Conservation (phyloP, 495 filamentous ascomycete species). For the Aspergillus mulundensis region DNA sequence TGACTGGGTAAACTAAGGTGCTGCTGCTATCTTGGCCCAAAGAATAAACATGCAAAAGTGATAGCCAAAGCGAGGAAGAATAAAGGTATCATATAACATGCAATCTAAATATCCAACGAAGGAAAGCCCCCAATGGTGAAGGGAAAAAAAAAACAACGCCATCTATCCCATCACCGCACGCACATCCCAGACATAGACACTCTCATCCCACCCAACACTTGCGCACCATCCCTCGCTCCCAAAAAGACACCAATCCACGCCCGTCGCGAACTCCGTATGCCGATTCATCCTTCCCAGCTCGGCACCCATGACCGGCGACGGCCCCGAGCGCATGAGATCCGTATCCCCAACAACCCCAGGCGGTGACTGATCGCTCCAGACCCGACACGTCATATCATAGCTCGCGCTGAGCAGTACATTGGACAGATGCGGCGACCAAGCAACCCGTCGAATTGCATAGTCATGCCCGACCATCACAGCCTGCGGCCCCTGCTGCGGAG, state of each 20-base stretch:
- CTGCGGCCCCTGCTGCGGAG: slow-evolving; percentile 63
- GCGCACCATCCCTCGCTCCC: slow-evolving; percentile 94
- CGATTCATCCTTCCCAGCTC: slow-evolving; percentile 83
- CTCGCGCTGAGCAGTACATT: slow-evolving; percentile 83
- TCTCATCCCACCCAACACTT: slow-evolving; percentile 89
- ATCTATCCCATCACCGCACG: slow-evolving; percentile 54
- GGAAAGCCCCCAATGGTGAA: slow-evolving; percentile 7
- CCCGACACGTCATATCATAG: slow-evolving; percentile 95
- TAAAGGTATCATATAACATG: slow-evolving; percentile 25
- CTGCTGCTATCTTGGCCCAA: not conserved
- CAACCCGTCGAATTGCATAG: slow-evolving; percentile 78
- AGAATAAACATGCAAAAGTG: not conserved
- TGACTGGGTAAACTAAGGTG: not conserved
- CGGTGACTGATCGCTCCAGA: slow-evolving; percentile 71
- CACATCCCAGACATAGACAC: slow-evolving; percentile 88
- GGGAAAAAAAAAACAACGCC: slow-evolving; percentile 1
- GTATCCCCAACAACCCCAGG: slow-evolving; percentile 52
- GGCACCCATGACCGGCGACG: slow-evolving; percentile 47
- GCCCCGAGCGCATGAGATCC: slow-evolving; percentile 37
- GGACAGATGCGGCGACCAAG: slow-evolving; percentile 87
- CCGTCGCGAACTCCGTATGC: slow-evolving; percentile 96
- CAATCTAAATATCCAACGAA: slow-evolving; percentile 25
- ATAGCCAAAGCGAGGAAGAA: slow-evolving; percentile 1
- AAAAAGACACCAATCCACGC: slow-evolving; percentile 97
- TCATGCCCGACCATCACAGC: slow-evolving; percentile 76